Conservation (phyloP, 1,284 basidiomycete genomes). For the Somion occarium region DNA sequence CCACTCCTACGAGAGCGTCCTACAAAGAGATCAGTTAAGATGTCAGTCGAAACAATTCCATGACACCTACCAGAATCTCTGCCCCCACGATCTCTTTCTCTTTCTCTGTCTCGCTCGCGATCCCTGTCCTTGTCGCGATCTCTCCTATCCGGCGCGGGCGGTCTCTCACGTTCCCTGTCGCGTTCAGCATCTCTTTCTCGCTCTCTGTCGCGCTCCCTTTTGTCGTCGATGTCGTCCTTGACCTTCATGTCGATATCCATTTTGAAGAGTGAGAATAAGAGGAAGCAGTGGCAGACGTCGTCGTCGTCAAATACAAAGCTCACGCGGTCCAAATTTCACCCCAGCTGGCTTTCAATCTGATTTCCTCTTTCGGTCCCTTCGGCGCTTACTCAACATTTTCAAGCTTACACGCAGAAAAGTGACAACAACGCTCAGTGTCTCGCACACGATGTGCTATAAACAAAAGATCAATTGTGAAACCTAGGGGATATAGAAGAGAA, state of each 20-base stretch:
- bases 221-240: slow-evolving; percentile 65
- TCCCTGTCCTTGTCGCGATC: slow-evolving; percentile 39
- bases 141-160: slow-evolving; percentile 32
- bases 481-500: no score
- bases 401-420: no score
- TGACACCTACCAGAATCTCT: slow-evolving; percentile 58
- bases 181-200: slow-evolving; percentile 37
- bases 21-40: slow-evolving; percentile 20
- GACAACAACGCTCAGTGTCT: no score
- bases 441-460: no score
- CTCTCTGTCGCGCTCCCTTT: slow-evolving; percentile 33
- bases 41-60: slow-evolving; percentile 6
- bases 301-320: background rate
- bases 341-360: background rate
- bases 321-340: background rate
- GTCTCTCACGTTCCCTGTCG: slow-evolving; percentile 41
- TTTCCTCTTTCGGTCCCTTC: background rate
- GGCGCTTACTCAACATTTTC: no score
- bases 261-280: slow-evolving; percentile 7
- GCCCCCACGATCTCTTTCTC: slow-evolving; percentile 32
- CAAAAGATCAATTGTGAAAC: no score
- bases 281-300: background rate
- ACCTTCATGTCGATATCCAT: slow-evolving; percentile 80
- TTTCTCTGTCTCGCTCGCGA: slow-evolving; percentile 31
- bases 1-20: slow-evolving; percentile 39